Percentiles rank a stretch among this genome's conserved stretches.
phyloP scores from a whole-genome alignment of 2,329 filamentous ascomycete species.

The Teratosphaeria epicoccoides region DNA sequence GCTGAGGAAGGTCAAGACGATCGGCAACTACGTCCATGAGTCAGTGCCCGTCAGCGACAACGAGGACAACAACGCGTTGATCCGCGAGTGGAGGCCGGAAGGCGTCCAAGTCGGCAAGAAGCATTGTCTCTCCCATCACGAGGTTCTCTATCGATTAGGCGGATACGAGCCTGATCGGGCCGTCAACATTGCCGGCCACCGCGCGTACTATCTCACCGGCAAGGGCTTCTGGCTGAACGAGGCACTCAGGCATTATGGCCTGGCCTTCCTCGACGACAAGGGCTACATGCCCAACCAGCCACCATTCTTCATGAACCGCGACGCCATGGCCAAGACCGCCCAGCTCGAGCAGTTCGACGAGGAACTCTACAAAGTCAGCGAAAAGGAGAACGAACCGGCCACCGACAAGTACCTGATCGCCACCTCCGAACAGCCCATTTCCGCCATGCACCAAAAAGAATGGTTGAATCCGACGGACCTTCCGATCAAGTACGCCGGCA shows the following conservation, averaged over 20 bases:
- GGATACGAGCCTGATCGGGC: slow-evolving; percentile 90
- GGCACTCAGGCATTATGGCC: slow-evolving; percentile 87
- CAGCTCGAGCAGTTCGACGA: slow-evolving; percentile 97
- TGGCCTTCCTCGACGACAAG: slow-evolving; percentile 73
- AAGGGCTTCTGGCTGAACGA: slow-evolving; percentile 89
- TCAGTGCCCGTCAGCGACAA: slow-evolving; percentile 74
- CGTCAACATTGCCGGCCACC: slow-evolving; percentile 86
- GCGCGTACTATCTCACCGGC: slow-evolving; percentile 82
- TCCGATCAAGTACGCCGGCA: slow-evolving; percentile 80
- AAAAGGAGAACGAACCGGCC: slow-evolving; percentile 66
- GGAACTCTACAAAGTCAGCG: slow-evolving; percentile 88
- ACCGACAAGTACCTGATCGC: slow-evolving; percentile 78
- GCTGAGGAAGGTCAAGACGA: slow-evolving; percentile 66
- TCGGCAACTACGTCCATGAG: slow-evolving; percentile 87
- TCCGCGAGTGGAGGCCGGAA: slow-evolving; percentile 72
- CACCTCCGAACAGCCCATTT: slow-evolving; percentile 90
- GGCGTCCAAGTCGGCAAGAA: slow-evolving; percentile 64
- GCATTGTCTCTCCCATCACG: slow-evolving; percentile 79
- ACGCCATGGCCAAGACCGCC: slow-evolving; percentile 95
- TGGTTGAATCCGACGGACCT: slow-evolving; percentile 80
- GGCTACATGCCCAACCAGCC: slow-evolving; percentile 54
- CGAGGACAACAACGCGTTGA: slow-evolving; percentile 70
- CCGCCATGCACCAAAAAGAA: slow-evolving; percentile 75
- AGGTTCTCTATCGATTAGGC: slow-evolving; percentile 77
- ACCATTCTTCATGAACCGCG: slow-evolving; percentile 88